Percentiles rank a stretch among this genome's conserved stretches.
phyloP scores from a whole-genome alignment of 2,329 filamentous ascomycete species.

The Xylariaceae sp. region DNA sequence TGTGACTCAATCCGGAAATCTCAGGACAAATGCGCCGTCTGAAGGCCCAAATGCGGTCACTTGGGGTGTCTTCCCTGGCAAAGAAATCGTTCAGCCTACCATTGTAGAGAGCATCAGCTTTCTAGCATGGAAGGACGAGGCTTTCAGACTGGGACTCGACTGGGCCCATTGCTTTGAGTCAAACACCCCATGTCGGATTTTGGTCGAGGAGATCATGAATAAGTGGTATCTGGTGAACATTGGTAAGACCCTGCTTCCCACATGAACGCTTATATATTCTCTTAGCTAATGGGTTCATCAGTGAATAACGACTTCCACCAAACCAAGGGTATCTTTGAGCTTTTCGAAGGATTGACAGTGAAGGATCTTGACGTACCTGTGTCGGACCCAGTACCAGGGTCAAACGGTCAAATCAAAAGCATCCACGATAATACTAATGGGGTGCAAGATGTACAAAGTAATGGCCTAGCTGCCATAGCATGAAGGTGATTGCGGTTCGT shows the following conservation, averaged over 20 bases:
- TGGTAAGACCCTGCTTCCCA: slow-evolving; percentile 49
- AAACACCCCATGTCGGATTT: slow-evolving; percentile 67
- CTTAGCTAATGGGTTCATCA: slow-evolving; percentile 30
- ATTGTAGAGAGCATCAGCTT: slow-evolving; percentile 98
- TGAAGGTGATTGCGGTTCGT: slow-evolving; percentile 15
- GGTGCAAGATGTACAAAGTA: slow-evolving; percentile 14
- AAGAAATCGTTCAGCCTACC: slow-evolving; percentile 99
- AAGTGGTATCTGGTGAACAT: slow-evolving; percentile 95
- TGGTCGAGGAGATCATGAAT: slow-evolving; percentile 82
- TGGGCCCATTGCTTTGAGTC: slow-evolving; percentile 90
- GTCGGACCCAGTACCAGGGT: slow-evolving; percentile 11
- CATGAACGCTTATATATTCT: neutral
- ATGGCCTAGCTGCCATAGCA: slow-evolving; percentile 9
- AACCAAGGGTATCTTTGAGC: slow-evolving; percentile 72
- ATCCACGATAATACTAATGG: slow-evolving; percentile 21
- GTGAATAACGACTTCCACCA: slow-evolving; percentile 98
- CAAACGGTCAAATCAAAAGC: slow-evolving; percentile 25
- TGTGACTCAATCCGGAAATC: slow-evolving; percentile 75
- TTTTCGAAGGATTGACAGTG: slow-evolving; percentile 77
- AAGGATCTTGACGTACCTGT: slow-evolving; percentile 52
- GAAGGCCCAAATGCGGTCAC: slow-evolving; percentile 97
- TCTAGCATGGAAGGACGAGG: slow-evolving; percentile 97
- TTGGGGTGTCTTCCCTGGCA: slow-evolving; percentile 97
- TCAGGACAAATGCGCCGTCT: slow-evolving; percentile 78
- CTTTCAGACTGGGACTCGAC: slow-evolving; percentile 85